A percentile compares a stretch with the other conserved stretches of the same genome.
Conservation (phyloP, 2,329 filamentous ascomycete genomes). For the Bipolaris gigantea region DNA sequence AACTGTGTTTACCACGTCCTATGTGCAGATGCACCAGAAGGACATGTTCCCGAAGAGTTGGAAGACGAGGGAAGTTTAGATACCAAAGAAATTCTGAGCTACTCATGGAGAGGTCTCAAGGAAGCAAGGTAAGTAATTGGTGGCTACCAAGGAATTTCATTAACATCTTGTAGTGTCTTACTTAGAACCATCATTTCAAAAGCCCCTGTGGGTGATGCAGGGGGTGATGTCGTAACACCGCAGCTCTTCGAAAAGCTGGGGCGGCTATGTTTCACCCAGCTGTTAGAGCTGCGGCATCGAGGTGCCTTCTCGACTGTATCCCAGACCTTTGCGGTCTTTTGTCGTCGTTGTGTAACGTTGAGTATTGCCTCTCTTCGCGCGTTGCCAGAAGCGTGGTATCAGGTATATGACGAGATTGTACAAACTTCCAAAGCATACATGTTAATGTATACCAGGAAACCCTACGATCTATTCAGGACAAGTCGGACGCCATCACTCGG, state of each 20-base stretch:
- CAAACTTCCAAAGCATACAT: neutral
- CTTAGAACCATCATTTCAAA: slow-evolving; percentile 54
- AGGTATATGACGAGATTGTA: slow-evolving; percentile 23
- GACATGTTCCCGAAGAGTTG: slow-evolving; percentile 76
- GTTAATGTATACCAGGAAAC: slow-evolving; percentile 54
- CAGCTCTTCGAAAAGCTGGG: slow-evolving; percentile 68
- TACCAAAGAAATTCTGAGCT: slow-evolving; percentile 89
- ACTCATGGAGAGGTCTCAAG: slow-evolving; percentile 92
- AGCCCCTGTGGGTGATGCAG: slow-evolving; percentile 36
- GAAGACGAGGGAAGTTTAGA: slow-evolving; percentile 71
- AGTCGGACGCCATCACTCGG: slow-evolving; percentile 78
- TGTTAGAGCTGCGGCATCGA: slow-evolving; percentile 81
- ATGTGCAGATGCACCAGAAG: slow-evolving; percentile 93
- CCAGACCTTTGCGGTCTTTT: slow-evolving; percentile 81
- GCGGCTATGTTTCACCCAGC: slow-evolving; percentile 75
- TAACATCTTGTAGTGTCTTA: slow-evolving; percentile 61
- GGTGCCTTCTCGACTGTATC: slow-evolving; percentile 94
- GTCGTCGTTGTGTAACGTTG: slow-evolving; percentile 64
- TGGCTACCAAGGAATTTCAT: neutral
- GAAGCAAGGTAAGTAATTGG: slow-evolving; percentile 72
- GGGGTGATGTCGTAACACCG: slow-evolving; percentile 24
- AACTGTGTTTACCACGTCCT: slow-evolving; percentile 71
- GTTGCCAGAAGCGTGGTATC: slow-evolving; percentile 71
- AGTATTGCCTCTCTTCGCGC: slow-evolving; percentile 47
- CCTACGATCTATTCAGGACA: slow-evolving; percentile 69